Conservation (phyloP, 371 early-diverging fungal species). For the Umbelopsis sp. region DNA sequence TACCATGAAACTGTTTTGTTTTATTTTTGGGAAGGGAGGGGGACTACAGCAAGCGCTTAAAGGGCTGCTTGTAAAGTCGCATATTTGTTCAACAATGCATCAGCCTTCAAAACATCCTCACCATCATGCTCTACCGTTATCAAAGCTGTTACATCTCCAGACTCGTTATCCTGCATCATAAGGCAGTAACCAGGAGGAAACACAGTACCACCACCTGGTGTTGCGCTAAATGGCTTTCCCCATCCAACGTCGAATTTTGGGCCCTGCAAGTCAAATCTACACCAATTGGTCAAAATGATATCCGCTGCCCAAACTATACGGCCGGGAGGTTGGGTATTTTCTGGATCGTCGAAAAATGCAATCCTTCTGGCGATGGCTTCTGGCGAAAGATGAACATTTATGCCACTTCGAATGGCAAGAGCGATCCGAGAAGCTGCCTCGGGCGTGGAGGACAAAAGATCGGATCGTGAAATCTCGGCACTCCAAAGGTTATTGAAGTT, state of each 20-base stretch:
- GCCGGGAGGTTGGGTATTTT: slow-evolving; percentile 23
- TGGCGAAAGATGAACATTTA: slow-evolving; percentile 34
- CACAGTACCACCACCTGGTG: slow-evolving; percentile 29
- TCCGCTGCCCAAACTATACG: slow-evolving; percentile 43
- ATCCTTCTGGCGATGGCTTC: slow-evolving; percentile 39
- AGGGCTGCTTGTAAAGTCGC: slow-evolving; percentile 23
- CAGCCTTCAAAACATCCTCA: slow-evolving; percentile 30
- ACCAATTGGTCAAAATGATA: slow-evolving; percentile 49
- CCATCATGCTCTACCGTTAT: slow-evolving; percentile 42
- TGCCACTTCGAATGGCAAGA: slow-evolving; percentile 35
- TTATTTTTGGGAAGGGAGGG: no score
- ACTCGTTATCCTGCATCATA: slow-evolving; percentile 36
- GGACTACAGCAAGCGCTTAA: no score
- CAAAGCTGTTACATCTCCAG: slow-evolving; percentile 31
- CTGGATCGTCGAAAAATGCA: slow-evolving; percentile 38
- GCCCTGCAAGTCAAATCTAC: slow-evolving; percentile 44
- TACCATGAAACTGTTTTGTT: no score
- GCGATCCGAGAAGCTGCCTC: slow-evolving; percentile 38
- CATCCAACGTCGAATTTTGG: slow-evolving; percentile 43
- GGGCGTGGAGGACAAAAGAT: slow-evolving; percentile 28
- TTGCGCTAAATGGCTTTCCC: slow-evolving; percentile 44
- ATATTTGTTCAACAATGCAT: slow-evolving; percentile 40
- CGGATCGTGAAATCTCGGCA: slow-evolving; percentile 30
- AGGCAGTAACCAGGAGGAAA: slow-evolving; percentile 43
- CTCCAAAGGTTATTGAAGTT: slow-evolving; percentile 45